Evolutionary conservation across 345 rosid species (phyloP).

Genomic region (Camelina laxa): DNA sequence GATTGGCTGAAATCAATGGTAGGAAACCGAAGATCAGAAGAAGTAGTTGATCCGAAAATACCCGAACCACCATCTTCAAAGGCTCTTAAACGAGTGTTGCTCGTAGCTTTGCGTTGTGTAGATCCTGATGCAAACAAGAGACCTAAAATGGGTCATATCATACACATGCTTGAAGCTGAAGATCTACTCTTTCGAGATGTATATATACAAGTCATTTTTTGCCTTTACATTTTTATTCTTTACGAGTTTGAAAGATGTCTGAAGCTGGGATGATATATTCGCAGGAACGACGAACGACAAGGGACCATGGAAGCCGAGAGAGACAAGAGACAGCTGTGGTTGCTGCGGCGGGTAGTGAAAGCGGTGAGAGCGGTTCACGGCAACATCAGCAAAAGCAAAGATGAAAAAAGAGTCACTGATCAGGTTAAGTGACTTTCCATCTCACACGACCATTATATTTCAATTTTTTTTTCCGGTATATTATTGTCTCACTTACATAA

Average conservation of each 20-base stretch:
- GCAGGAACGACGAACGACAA: conserved; percentile 44
- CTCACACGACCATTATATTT: conserved; percentile 21
- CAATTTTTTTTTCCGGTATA: background rate
- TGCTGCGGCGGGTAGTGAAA: conserved; percentile 13
- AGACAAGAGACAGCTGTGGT: conserved; percentile 28
- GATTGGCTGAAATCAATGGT: conserved; percentile 96
- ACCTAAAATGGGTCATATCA: conserved; percentile 84
- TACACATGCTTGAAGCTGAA: conserved; percentile 95
- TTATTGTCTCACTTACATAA: conserved; percentile 11
- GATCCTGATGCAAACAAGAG: conserved; percentile 80
- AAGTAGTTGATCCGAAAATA: conserved; percentile 82
- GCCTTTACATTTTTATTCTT: background rate
- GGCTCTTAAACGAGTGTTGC: conserved; percentile 76
- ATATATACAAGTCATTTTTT: background rate
- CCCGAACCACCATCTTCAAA: conserved; percentile 75
- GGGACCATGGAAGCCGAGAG: conserved; percentile 41
- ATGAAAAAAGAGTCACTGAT: conserved; percentile 10
- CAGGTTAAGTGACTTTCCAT: conserved; percentile 26
- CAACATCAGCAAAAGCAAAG: conserved; percentile 37
- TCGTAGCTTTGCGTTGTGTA: conserved; percentile 89
- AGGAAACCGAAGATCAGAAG: conserved; percentile 71
- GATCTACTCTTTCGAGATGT: conserved; percentile 72
- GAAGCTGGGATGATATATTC: conserved; percentile 1
- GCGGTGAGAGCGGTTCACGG: conserved; percentile 39
- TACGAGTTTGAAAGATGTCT: background rate